These are phyloP conservation scores for Dendrobium catenatum DNA, from an alignment of 106 monocot species.

Conservation along the genomic window DNA sequence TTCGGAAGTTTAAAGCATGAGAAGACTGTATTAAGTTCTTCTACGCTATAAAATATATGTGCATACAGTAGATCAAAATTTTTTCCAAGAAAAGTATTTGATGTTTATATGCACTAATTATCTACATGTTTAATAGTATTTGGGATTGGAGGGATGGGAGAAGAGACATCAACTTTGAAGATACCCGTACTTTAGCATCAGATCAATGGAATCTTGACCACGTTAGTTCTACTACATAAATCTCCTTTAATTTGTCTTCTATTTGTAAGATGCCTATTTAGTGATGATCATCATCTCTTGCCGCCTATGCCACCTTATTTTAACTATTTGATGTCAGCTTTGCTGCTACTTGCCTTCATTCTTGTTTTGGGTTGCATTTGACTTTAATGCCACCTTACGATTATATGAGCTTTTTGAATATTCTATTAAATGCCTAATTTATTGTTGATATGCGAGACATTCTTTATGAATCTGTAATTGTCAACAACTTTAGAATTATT, in stretches of 20 bases:
- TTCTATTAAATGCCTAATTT: too few relatives aligned
- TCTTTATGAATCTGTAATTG: too few relatives aligned
- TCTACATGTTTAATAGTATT: conserved; percentile 34
- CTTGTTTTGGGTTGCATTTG: neutral
- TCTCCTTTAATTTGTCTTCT: neutral
- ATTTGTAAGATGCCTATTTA: neutral
- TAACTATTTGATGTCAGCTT: neutral
- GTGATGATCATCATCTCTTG: neutral
- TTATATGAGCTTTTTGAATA: too few relatives aligned
- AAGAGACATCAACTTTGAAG: conserved; percentile 52
- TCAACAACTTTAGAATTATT: too few relatives aligned
- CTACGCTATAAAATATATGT: neutral
- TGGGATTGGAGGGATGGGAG: conserved; percentile 89
- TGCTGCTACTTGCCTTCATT: neutral
- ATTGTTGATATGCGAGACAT: too few relatives aligned
- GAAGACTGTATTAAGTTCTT: neutral
- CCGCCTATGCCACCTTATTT: neutral
- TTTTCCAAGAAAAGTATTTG: neutral
- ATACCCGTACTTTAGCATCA: conserved; percentile 77
- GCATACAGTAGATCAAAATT: too few relatives aligned
- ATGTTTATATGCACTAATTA: neutral
- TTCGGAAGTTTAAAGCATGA: neutral
- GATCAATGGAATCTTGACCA: conserved; percentile 80
- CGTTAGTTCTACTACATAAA: conserved; percentile 26
- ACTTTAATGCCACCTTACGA: too few relatives aligned